Conservation (phyloP, 768 basidiomycete species). For the Stropharia rugosoannulata region DNA sequence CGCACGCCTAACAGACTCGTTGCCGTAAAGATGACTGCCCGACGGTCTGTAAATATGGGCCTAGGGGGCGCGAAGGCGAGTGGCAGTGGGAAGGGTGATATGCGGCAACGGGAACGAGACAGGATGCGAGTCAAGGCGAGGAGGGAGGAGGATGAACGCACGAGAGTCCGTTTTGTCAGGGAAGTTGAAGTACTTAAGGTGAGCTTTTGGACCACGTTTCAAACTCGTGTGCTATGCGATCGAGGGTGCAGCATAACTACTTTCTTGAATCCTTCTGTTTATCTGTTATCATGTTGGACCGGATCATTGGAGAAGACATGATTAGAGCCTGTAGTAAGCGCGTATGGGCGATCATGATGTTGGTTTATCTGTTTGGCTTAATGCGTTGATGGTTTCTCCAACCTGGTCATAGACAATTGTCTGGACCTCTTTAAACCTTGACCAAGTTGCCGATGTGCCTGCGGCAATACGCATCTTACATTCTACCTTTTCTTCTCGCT, state of each 20-base stretch:
- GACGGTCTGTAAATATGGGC: constrained; percentile 25
- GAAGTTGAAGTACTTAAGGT: constrained; percentile 86
- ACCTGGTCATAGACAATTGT: too few species aligned
- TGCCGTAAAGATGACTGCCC: constrained; percentile 47
- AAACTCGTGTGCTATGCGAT: neutral
- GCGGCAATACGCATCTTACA: neutral
- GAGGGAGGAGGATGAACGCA: constrained; percentile 61
- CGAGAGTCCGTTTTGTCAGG: constrained; percentile 73
- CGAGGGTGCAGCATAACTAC: too few species aligned
- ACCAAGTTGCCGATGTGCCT: too few species aligned
- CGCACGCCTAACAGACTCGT: constrained; percentile 31
- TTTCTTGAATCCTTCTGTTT: neutral
- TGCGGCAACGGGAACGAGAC: constrained; percentile 4
- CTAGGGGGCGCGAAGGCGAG: constrained; percentile 15
- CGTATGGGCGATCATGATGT: neutral
- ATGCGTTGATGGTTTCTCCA: too few species aligned
- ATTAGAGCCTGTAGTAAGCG: neutral
- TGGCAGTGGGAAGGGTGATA: neutral
- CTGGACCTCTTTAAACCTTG: too few species aligned
- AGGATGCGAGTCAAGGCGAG: constrained; percentile 1
- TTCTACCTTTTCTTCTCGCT: neutral
- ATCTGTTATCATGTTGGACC: neutral
- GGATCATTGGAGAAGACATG: neutral
- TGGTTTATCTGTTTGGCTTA: neutral
- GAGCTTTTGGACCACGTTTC: constrained; percentile 15